A percentile compares a stretch with the other conserved stretches of the same genome.
phyloP scores from a whole-genome alignment of 805 yeast genomes.

The Candida koratica region DNA sequence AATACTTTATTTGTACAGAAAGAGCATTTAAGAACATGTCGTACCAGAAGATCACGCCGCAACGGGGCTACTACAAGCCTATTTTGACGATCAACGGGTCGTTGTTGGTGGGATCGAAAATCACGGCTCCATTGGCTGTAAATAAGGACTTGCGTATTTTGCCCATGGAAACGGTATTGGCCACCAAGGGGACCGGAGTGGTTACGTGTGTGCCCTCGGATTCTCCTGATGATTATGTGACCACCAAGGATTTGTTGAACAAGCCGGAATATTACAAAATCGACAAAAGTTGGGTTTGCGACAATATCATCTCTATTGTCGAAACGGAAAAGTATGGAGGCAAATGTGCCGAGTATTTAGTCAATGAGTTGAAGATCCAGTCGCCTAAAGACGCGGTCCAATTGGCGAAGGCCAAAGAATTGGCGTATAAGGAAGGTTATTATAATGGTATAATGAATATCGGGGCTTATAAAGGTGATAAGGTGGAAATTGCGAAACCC shows the following conservation, averaged over 20 bases:
- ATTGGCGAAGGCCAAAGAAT: constrained; percentile 88
- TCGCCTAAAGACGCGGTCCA: constrained; percentile 89
- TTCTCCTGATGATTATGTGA: constrained; percentile 95
- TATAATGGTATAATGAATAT: constrained; percentile 79
- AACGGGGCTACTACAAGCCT: constrained; percentile 72
- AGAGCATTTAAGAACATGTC: constrained; percentile 98
- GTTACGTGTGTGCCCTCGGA: constrained; percentile 99
- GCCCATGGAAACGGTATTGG: constrained; percentile 97
- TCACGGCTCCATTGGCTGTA: constrained; percentile 77
- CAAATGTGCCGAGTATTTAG: constrained; percentile 76
- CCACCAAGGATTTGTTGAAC: constrained; percentile 75
- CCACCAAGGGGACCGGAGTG: constrained; percentile 96
- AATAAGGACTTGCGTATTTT: constrained; percentile 71
- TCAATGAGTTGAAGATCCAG: constrained; percentile 83
- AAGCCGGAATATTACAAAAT: constrained; percentile 89
- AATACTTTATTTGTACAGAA: constrained; percentile 80
- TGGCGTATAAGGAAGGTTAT: constrained; percentile 94
- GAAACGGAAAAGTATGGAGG: constrained; percentile 85
- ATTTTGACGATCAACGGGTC: constrained; percentile 61
- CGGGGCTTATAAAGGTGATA: constrained; percentile 84
- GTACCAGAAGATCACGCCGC: constrained; percentile 88
- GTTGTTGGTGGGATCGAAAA: constrained; percentile 77
- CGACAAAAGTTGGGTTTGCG: constrained; percentile 78
- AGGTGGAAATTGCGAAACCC: constrained; percentile 87
- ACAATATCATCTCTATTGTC: constrained; percentile 70